Conservation (phyloP, 352 stramenopile genomes). For the Elongisporangium undulatum region DNA sequence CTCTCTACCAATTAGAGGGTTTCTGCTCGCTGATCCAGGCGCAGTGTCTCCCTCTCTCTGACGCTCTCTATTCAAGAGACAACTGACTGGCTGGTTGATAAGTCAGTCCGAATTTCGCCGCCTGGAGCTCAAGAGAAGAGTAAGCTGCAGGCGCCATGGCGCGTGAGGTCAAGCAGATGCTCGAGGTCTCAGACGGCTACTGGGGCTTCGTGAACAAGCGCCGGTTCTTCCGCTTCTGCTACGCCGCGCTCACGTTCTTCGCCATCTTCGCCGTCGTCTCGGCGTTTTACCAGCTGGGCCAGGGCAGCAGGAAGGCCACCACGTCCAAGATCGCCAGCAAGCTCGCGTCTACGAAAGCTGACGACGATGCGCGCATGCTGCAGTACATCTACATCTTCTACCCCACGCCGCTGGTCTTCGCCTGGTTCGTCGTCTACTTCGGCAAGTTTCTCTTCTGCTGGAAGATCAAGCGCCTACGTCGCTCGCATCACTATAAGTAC, state of each 20-base stretch:
- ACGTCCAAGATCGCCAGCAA: constrained; percentile 33
- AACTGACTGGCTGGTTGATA: no score
- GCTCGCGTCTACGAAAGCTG: constrained; percentile 48
- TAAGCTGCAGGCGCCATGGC: neutral
- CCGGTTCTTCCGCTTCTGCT: constrained; percentile 67
- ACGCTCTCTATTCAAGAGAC: neutral
- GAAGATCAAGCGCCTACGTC: constrained; percentile 72
- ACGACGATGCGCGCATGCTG: constrained; percentile 70
- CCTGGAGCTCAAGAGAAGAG: neutral
- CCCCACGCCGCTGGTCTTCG: constrained; percentile 55
- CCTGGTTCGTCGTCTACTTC: constrained; percentile 79
- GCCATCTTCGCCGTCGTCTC: constrained; percentile 73
- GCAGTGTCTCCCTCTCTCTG: neutral
- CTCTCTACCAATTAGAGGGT: no score
- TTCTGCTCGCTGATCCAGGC: neutral
- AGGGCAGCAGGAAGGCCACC: constrained; percentile 39
- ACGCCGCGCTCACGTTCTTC: constrained; percentile 70
- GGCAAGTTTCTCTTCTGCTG: constrained; percentile 76
- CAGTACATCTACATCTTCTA: constrained; percentile 75
- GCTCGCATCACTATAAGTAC: constrained; percentile 80
- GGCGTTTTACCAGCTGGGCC: constrained; percentile 64
- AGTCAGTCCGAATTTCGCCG: neutral
- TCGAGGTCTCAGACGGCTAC: constrained; percentile 69
- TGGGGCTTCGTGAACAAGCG: constrained; percentile 75
- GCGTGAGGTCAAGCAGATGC: constrained; percentile 28